Evolutionary conservation across 768 basidiomycete genomes (phyloP), one percentile per base, ranked within the genome.

Genomic region (Paxillus ammoniavirescens): DNA sequence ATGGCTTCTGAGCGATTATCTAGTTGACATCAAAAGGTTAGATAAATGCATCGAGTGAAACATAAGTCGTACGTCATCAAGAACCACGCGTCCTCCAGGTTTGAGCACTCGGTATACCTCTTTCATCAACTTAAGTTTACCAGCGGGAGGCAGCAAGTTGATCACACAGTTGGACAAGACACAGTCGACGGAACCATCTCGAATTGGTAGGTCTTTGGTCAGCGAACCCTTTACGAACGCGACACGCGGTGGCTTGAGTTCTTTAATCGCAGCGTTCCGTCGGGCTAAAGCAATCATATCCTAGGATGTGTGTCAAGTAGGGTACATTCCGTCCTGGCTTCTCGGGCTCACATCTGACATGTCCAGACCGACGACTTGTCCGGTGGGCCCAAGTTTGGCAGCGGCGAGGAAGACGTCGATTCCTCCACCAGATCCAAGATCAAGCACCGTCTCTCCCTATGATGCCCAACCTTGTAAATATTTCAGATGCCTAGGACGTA

Each of bases 121-220:
- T 40, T 74, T 73, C 45, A 82, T 61, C 6, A 78, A 58, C n/a
- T 48, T 63, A 4, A 58, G 63, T 57, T 80, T 83, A 2, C 73
- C 77, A 12, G 68, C 62, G 0, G 49, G 50, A 0, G 81, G 76
- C 6, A 83, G 58, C 2, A 81, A 63, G 59, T 83, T 82, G 61
- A 83, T 64, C 3, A 82, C 80, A 49, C 82, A 83, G 61, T 82
- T 85, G 6, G 82, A 82, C 6, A 83, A 56, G 14, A 86, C 67
- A 53, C 80, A 83, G 56, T 85, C 80, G 15, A 83, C 72, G 0
- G 80, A 73, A 49, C 71, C 64, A 5, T 77, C 72, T 40, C 68
- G 63, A 50, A 84, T 73, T 1, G 82, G 84, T 2, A 83, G 66
- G 7, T 75, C 61, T 18, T 77, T 73, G 0, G 73, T 72, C 23